These are phyloP conservation scores for Botryococcus braunii DNA, from an alignment of 163 green algal species.

Conservation along the genomic window DNA sequence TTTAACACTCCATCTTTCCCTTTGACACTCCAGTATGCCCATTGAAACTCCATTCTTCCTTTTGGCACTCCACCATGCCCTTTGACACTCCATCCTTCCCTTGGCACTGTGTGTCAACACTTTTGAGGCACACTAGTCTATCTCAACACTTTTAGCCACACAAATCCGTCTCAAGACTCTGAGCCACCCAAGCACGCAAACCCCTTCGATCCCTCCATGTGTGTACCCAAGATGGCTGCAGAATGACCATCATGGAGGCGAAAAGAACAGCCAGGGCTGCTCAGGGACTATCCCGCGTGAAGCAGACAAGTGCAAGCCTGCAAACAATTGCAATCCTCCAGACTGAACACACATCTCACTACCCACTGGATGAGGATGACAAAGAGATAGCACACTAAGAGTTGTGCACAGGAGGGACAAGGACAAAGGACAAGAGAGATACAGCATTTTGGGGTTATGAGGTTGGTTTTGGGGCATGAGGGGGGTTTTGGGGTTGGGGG, in stretches of 20 bases:
- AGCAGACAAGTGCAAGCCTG: neutral
- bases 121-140: too few species aligned
- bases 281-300: neutral
- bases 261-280: neutral
- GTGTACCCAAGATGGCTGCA: neutral
- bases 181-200: too few species aligned
- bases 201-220: neutral
- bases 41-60: too few species aligned
- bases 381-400: neutral
- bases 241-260: neutral
- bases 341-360: neutral
- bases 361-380: neutral
- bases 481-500: neutral
- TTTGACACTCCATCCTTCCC: too few species aligned
- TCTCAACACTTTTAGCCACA: too few species aligned
- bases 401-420: neutral
- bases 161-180: too few species aligned
- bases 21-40: too few species aligned
- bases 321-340: neutral
- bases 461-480: neutral
- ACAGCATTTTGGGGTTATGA: neutral
- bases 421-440: neutral
- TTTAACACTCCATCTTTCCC: too few species aligned
- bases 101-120: too few species aligned
- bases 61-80: too few species aligned